Conservation (phyloP, 2,329 filamentous ascomycete species). For the Ampelomyces quisqualis region DNA sequence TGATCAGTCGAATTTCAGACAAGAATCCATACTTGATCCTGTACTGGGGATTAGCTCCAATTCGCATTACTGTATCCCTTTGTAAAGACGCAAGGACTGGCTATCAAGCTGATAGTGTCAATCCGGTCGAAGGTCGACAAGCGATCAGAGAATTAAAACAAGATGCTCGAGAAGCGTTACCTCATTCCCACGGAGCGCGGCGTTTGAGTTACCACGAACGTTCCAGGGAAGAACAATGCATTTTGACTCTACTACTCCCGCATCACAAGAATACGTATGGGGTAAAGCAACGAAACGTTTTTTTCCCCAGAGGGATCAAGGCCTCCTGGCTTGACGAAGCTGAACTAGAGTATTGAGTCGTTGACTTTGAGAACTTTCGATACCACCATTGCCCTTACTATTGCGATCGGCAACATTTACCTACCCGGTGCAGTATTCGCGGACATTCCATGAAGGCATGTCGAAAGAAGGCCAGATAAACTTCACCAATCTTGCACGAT, state of each 20-base stretch:
- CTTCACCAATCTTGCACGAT: constrained; percentile 61
- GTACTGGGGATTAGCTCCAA: too few species aligned
- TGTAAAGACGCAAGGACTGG: constrained; percentile 56
- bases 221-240: constrained; percentile 61
- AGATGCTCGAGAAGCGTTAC: constrained; percentile 62
- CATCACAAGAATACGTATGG: constrained; percentile 62
- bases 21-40: too few species aligned
- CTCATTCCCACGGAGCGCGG: constrained; percentile 64
- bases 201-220: constrained; percentile 59
- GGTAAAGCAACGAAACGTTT: constrained; percentile 61
- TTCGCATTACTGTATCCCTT: too few species aligned
- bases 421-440: constrained; percentile 60
- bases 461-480: constrained; percentile 54
- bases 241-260: constrained; percentile 65
- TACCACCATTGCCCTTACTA: constrained; percentile 57
- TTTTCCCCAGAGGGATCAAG: constrained; percentile 61
- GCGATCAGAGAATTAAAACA: constrained; percentile 58
- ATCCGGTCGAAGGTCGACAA: constrained; percentile 68
- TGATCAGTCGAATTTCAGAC: too few species aligned
- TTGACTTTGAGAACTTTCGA: constrained; percentile 68
- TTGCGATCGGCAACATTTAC: constrained; percentile 62
- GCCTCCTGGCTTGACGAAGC: constrained; percentile 71
- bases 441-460: constrained; percentile 62
- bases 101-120: constrained; percentile 67
- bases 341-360: constrained; percentile 64